These are phyloP conservation scores for Zygoascus hellenicus DNA, from an alignment of 1,139 yeast genomes.

Conservation along the genomic window DNA sequence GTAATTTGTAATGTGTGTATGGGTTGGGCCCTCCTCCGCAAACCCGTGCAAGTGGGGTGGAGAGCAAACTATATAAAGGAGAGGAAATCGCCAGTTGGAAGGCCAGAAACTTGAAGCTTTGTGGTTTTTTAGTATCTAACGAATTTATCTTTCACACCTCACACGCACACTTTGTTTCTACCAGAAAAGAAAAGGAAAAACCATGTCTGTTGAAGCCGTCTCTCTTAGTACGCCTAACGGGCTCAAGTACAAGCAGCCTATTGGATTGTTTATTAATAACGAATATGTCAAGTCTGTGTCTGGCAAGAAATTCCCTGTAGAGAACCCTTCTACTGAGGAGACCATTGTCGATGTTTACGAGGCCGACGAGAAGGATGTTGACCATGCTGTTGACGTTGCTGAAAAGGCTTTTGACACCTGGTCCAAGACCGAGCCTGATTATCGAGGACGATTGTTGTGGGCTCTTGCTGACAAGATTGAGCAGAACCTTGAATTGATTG, in stretches of 20 bases:
- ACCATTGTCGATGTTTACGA: constrained; percentile 47
- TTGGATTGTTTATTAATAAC: constrained; percentile 78
- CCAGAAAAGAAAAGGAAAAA: not conserved
- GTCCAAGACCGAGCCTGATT: constrained; percentile 45
- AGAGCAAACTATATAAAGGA: not conserved
- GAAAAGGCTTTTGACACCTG: constrained; percentile 43
- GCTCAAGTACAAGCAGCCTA: constrained; percentile 53
- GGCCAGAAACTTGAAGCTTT: not conserved
- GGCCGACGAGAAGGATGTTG: constrained; percentile 52
- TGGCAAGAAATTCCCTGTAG: constrained; percentile 48
- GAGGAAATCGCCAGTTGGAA: not conserved
- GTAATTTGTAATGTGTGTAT: no score
- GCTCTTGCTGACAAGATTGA: constrained; percentile 52
- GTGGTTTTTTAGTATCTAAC: not conserved
- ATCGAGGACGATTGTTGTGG: constrained; percentile 41
- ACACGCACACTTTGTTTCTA: not conserved
- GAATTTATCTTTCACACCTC: not conserved
- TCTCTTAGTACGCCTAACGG: constrained; percentile 55
- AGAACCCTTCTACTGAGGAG: constrained; percentile 45
- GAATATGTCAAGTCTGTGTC: constrained; percentile 60
- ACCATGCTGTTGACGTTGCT: constrained; percentile 56
- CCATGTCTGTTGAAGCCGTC: constrained; percentile 2
- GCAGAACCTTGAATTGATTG: constrained; percentile 42
- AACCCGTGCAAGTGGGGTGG: not conserved
- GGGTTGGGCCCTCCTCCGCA: constrained; percentile 1